phyloP scores from a whole-genome alignment of 345 rosid genomes.

The Garcia nutans region DNA sequence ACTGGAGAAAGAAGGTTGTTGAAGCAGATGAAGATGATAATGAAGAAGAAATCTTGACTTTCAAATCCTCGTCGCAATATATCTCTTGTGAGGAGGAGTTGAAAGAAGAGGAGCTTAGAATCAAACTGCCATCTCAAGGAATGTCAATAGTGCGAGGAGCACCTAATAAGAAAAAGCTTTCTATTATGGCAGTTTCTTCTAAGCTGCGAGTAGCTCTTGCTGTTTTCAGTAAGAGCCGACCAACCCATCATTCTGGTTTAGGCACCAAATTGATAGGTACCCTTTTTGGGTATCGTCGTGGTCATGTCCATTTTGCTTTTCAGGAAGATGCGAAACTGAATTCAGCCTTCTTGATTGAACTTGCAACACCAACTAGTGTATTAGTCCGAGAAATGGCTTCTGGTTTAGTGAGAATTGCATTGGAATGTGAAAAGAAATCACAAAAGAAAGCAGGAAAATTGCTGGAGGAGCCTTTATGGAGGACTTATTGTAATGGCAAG shows the following conservation, averaged over 20 bases:
- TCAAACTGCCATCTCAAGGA: slow-evolving; percentile 27
- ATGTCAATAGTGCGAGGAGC: slow-evolving; percentile 14
- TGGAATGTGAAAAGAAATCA: slow-evolving; percentile 61
- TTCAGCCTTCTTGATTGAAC: slow-evolving; percentile 73
- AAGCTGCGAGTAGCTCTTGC: slow-evolving; percentile 62
- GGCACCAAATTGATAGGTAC: slow-evolving; percentile 71
- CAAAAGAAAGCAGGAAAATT: slow-evolving; percentile 50
- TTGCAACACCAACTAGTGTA: slow-evolving; percentile 76
- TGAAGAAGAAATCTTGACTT: slow-evolving; percentile 42
- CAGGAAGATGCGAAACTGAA: slow-evolving; percentile 61
- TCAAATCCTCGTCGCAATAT: slow-evolving; percentile 35
- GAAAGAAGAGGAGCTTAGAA: slow-evolving; percentile 21
- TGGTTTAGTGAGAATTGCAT: slow-evolving; percentile 77
- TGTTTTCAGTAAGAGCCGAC: slow-evolving; percentile 36
- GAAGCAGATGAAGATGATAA: slow-evolving; percentile 54
- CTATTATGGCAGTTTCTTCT: slow-evolving; percentile 42
- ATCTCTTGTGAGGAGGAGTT: slow-evolving; percentile 24
- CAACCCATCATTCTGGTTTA: slow-evolving; percentile 37
- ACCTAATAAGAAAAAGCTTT: slow-evolving; percentile 31
- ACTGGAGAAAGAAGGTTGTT: slow-evolving; percentile 68
- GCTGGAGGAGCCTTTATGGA: slow-evolving; percentile 69
- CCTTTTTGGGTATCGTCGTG: slow-evolving; percentile 83
- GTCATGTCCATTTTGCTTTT: slow-evolving; percentile 79
- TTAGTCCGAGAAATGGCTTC: slow-evolving; percentile 93
- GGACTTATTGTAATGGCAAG: slow-evolving; percentile 84